Evolutionary conservation across 2,329 filamentous ascomycete species (phyloP).

Genomic region (Monosporascus sp.): DNA sequence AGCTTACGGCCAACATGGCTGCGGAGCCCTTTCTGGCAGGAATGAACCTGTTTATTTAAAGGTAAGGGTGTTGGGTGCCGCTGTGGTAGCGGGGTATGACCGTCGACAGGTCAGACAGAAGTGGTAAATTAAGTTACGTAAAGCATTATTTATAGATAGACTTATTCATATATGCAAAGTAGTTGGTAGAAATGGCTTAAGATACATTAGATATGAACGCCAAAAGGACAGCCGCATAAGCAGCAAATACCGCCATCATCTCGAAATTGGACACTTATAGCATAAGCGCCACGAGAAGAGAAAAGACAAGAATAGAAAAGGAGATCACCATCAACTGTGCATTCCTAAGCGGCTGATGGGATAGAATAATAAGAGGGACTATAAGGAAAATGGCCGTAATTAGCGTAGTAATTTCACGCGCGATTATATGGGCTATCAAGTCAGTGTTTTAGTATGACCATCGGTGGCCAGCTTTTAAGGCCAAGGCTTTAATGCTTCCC

Average conservation of each 20-base stretch:
- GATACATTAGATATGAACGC: constrained; percentile 7
- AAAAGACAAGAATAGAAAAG: constrained; percentile 1
- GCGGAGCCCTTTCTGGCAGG: too few species aligned
- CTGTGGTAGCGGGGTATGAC: too few species aligned
- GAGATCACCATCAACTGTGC: constrained; percentile 7
- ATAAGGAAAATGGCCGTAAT: not conserved
- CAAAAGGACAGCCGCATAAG: constrained; percentile 11
- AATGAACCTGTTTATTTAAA: too few species aligned
- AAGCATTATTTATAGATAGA: too few species aligned
- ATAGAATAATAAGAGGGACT: not conserved
- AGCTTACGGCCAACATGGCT: too few species aligned
- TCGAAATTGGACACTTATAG: constrained; percentile 8
- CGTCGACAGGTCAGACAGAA: too few species aligned
- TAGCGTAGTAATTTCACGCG: not conserved
- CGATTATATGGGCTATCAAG: constrained; percentile 1
- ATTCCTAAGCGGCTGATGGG: not conserved
- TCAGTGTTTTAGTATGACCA: constrained; percentile 8
- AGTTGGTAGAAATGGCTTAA: too few species aligned
- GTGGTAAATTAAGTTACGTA: too few species aligned
- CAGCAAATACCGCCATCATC: constrained; percentile 11
- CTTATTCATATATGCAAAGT: too few species aligned
- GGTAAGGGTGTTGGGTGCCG: too few species aligned
- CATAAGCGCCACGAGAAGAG: constrained; percentile 3
- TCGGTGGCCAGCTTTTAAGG: not conserved
- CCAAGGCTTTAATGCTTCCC: not conserved